Conservation (phyloP, 805 yeast species). For the Nakazawaea ambrosiae region DNA sequence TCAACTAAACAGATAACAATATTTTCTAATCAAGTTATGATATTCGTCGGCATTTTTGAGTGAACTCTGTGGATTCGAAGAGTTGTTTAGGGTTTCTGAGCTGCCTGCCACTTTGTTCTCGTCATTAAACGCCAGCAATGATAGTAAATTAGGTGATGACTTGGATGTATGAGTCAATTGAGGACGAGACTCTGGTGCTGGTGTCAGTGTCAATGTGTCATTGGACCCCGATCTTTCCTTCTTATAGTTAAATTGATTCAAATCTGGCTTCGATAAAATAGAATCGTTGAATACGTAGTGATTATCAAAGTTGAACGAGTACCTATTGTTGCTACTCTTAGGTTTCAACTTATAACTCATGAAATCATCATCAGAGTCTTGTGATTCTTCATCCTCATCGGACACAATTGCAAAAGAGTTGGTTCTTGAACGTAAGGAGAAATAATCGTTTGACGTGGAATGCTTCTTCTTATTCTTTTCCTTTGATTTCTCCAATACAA, state of each 20-base stretch:
- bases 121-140: slow-evolving; percentile 1
- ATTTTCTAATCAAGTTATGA: slow-evolving; percentile 10
- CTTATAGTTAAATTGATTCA: not conserved
- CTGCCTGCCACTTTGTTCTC: not conserved
- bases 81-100: too few relatives aligned
- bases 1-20: slow-evolving; percentile 11
- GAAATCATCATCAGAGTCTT: slow-evolving; percentile 7
- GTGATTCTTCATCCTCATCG: slow-evolving; percentile 4
- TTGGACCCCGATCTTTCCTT: not conserved
- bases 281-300: slow-evolving; percentile 11
- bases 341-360: slow-evolving; percentile 9
- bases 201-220: not conserved
- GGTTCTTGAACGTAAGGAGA: slow-evolving; percentile 2
- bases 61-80: too few relatives aligned
- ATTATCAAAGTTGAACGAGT: slow-evolving; percentile 13
- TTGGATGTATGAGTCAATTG: not conserved
- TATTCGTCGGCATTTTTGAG: slow-evolving; percentile 9
- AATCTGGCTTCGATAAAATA: slow-evolving; percentile 9
- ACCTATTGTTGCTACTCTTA: slow-evolving; percentile 4
- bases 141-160: not conserved
- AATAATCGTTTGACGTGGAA: slow-evolving; percentile 8
- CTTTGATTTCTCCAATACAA: slow-evolving; percentile 23
- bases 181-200: too few relatives aligned
- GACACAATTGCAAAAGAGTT: not conserved
- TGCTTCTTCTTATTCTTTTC: not conserved